Evolutionary conservation across 225 moss, liverwort and hornwort genomes (phyloP), one percentile per base, ranked within the genome.

Genomic region (Lunularia cruciata): DNA sequence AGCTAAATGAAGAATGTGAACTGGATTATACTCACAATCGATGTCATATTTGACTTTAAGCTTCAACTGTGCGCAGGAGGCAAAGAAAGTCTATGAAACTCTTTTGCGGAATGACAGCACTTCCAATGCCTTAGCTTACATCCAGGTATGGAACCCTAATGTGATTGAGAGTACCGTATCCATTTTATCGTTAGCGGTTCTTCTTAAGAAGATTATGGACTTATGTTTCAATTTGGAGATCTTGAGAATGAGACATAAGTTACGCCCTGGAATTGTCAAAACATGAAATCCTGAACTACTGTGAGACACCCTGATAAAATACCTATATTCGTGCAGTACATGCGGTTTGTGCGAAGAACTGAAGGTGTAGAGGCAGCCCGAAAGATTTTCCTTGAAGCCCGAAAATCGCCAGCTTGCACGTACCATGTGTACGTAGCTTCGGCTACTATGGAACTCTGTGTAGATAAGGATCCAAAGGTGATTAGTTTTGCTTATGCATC

Each of bases 391-490:
- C 79, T 88, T 76, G 89, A 98, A 88, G 93, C 98, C 75, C 89
- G 98, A 27, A 98, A 93, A 73, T 86, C 98, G 47, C 84, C 93
- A 75, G 87, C 82, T 69, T 91, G 98, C 71, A 98, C 98, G n/a
- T 98, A 84, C 69, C 98, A 98, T 75, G 91, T 98, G 3, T 98
- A 93, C 79, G 98, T 98, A 60, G 98, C 98, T 70, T 98, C 98
- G 30, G 93, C 98, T 47, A 93, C 84, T 58, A 87, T 98, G 88
- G 98, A 98, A 77, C 88, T 98, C 22, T 98, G 98, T 80, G 78
- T 93, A 82, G 98, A 98, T 74, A 98, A 98, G 72, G 98, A 93
- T 88, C 93, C 98, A 16, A 98, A 98, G 91, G 98, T 91, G 67
- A 35, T 47, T 3, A 31, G 39, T 27, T 27, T n/a, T 39, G 11